Percentiles rank a stretch among this genome's conserved stretches.
Evolutionary conservation across 83 land plant species (phyloP).

Genomic region (Larix sibirica): DNA sequence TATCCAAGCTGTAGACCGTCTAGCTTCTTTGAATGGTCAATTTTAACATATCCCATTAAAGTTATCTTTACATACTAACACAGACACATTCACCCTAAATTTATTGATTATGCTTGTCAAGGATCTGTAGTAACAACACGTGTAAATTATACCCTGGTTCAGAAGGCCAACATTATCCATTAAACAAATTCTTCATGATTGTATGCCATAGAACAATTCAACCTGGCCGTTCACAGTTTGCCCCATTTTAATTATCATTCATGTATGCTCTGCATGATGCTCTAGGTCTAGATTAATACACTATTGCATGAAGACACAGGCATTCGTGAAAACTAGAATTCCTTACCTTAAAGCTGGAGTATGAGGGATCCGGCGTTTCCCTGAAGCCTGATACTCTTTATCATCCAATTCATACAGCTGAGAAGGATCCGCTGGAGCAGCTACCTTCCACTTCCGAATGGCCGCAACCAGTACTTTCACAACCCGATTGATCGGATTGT

Average conservation of each 20-base stretch:
- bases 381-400: conserved; percentile 29
- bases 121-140: no score
- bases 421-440: conserved; percentile 31
- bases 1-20: no score
- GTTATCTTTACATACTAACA: no score
- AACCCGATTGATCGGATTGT: conserved; percentile 37
- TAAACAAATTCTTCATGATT: no score
- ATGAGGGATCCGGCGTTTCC: conserved; percentile 45
- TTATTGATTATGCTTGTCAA: no score
- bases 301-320: neutral
- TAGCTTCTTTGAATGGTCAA: no score
- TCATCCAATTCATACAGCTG: conserved; percentile 56
- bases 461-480: conserved; percentile 37
- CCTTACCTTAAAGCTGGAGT: conserved; percentile 10
- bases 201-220: neutral
- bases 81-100: no score
- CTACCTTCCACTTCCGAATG: conserved; percentile 30
- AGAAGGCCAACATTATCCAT: no score
- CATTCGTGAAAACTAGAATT: neutral
- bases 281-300: neutral
- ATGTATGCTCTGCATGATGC: no score
- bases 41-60: no score
- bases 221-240: neutral
- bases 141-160: no score
- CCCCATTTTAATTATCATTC: neutral